Evolutionary conservation across 208 protist species (phyloP).

Genomic region (Acanthamoeba culbertsoni): DNA sequence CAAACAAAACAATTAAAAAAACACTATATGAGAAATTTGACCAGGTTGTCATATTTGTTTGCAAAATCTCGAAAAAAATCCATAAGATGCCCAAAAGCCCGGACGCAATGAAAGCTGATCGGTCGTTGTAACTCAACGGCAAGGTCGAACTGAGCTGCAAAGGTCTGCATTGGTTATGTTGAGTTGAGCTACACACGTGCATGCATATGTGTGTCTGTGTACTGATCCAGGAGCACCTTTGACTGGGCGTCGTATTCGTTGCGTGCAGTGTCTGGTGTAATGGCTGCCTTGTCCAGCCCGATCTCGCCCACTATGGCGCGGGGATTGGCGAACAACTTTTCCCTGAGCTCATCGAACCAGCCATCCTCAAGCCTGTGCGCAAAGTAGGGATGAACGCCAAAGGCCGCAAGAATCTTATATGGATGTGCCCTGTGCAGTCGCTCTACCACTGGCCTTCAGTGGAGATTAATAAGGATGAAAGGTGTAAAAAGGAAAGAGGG

Average conservation of each 20-base stretch:
- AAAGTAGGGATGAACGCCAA: slow-evolving; percentile 34
- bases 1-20: no score
- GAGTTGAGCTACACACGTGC: not conserved
- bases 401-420: slow-evolving; percentile 8
- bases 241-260: slow-evolving; percentile 9
- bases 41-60: not conserved
- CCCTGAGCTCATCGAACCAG: not conserved
- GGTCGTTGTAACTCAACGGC: not conserved
- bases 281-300: slow-evolving; percentile 42
- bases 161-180: not conserved
- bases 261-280: not conserved
- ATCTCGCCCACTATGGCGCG: slow-evolving; percentile 53
- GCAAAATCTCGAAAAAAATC: not conserved
- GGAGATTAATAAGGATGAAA: not conserved
- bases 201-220: no score
- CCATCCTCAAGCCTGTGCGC: not conserved
- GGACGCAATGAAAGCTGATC: slow-evolving; percentile 45
- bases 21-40: not conserved
- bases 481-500: not conserved
- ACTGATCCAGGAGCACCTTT: not conserved
- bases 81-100: slow-evolving; percentile 44
- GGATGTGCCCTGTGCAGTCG: not conserved
- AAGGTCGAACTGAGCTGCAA: not conserved
- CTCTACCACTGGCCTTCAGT: not conserved
- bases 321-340: not conserved